These are phyloP conservation scores for Kitagawia praeruptora DNA, from an alignment of 129 eudicot species.

Conservation along the genomic window DNA sequence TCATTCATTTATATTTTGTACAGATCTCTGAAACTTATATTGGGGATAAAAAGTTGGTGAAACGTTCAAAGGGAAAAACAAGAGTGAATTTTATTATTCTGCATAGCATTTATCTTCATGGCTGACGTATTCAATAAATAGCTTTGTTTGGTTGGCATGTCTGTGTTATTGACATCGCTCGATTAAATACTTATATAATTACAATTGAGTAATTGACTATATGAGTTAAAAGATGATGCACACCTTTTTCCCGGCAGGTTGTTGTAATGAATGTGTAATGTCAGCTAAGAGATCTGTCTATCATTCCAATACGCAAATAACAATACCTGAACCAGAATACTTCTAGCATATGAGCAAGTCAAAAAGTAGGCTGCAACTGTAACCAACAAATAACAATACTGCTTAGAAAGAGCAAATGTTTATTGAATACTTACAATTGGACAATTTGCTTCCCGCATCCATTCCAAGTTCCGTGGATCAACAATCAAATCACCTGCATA, in stretches of 20 bases:
- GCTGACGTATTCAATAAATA: background rate
- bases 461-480: constrained; percentile 93
- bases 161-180: background rate
- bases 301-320: too few relatives aligned
- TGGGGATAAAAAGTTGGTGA: background rate
- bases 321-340: constrained; percentile 46
- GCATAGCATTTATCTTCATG: background rate
- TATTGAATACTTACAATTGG: constrained; percentile 57
- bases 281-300: too few relatives aligned
- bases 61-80: background rate
- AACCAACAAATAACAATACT: constrained; percentile 1
- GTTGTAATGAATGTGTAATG: constrained; percentile 91
- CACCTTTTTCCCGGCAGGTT: constrained; percentile 96
- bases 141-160: constrained; percentile 4
- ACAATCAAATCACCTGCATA: constrained; percentile 80
- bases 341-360: constrained; percentile 11
- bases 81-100: background rate
- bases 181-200: background rate
- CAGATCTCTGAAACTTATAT: too few relatives aligned
- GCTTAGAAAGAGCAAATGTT: background rate
- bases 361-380: constrained; percentile 4
- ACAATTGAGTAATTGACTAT: background rate
- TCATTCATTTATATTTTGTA: too few relatives aligned
- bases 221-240: constrained; percentile 1
- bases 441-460: constrained; percentile 95